Conservation (phyloP, 139 green algal species). For the Chloropicon primus region DNA sequence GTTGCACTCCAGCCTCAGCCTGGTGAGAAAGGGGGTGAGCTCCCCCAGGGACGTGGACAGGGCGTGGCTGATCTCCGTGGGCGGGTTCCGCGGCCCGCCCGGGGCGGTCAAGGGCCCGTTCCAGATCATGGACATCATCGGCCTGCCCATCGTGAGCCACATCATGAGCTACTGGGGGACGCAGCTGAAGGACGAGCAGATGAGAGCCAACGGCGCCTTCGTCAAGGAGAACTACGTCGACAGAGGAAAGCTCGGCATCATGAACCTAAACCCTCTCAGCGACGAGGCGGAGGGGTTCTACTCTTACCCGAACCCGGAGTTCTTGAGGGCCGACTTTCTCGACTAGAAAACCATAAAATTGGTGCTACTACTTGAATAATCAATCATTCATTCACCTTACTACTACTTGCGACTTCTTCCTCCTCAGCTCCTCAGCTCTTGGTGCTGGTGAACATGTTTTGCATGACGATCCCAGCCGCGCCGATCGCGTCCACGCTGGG, state of each 20-base stretch:
- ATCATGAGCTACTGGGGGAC: not conserved
- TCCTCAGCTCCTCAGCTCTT: too few species aligned
- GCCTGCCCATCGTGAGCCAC: not conserved
- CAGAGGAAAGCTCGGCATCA: not conserved
- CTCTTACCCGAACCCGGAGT: not conserved
- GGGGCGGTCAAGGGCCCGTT: not conserved
- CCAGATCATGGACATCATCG: not conserved
- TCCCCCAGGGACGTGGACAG: not conserved
- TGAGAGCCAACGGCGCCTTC: not conserved
- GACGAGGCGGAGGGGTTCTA: not conserved
- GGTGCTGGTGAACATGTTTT: not conserved
- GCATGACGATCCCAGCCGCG: not conserved
- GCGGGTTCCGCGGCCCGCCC: not conserved
- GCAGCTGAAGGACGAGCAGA: not conserved
- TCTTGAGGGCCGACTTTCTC: not conserved
- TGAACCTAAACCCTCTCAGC: not conserved
- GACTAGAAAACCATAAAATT: too few species aligned
- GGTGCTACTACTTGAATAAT: too few species aligned
- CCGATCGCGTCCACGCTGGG: not conserved
- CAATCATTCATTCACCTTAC: too few species aligned
- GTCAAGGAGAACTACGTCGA: not conserved
- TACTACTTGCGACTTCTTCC: too few species aligned
- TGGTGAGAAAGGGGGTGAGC: not conserved
- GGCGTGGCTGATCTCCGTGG: not conserved
- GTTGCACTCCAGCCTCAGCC: not conserved